A percentile compares a stretch with the other conserved stretches of the same genome.
phyloP scores from a whole-genome alignment of 2,329 filamentous ascomycete species.

The Hypocrella siamensis region DNA sequence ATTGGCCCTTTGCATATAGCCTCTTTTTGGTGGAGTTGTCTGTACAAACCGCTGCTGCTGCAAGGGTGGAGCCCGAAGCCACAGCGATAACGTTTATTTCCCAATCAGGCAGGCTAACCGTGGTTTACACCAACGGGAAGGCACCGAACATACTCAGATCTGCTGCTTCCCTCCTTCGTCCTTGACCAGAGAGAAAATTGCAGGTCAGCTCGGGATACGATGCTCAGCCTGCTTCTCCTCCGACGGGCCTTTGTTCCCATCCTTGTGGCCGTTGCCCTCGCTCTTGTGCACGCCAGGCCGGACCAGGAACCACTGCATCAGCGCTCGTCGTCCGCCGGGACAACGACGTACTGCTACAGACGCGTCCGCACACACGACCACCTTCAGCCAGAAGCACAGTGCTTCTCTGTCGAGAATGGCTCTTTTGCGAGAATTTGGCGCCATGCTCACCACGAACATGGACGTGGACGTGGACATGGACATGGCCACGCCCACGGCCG shows the following conservation, averaged over 20 bases:
- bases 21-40: too few species aligned
- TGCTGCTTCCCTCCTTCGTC: background rate
- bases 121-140: too few species aligned
- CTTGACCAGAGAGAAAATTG: background rate
- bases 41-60: too few species aligned
- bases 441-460: constrained; percentile 6
- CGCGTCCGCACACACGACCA: constrained; percentile 20
- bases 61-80: too few species aligned
- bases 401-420: constrained; percentile 39
- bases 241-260: background rate
- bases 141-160: too few species aligned
- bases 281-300: background rate
- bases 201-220: too few species aligned
- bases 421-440: constrained; percentile 31
- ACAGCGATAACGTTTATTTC: too few species aligned
- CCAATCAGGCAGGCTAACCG: too few species aligned
- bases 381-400: constrained; percentile 24
- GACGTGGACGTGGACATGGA: constrained; percentile 13
- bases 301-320: too few species aligned
- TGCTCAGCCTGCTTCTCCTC: background rate
- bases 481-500: background rate
- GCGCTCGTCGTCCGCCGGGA: background rate
- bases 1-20: too few species aligned
- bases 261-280: background rate
- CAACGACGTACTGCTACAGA: constrained; percentile 20